Evolutionary conservation across 116 monocot genomes (phyloP), one percentile per base, ranked within the genome.

Genomic region (Trichopus zeylanicus): DNA sequence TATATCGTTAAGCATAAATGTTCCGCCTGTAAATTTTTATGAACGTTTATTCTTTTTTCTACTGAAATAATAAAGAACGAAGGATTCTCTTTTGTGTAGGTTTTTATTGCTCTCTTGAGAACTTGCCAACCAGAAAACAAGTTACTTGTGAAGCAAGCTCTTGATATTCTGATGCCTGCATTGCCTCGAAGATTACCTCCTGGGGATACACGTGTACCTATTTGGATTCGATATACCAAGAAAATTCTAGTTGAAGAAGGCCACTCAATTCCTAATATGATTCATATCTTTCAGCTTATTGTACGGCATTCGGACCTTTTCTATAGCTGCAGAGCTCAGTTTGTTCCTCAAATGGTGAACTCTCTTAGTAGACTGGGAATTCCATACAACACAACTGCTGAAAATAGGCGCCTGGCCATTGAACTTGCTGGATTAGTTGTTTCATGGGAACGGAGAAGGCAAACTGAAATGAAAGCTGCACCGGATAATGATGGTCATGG

Each of bases 321-420:
- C 57, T 91, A 98, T 59, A 82, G 85, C 66, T 98, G 97, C 59
- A 78, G 97, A 73, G 97, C 97, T 29, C 91, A 91, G 32, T 98
- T 98, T 80, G 97, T 91, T 55, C 97, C 91, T 58, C 91, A 98
- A 55, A 98, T 98, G 97, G 91, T 98, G 19, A 98, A 98, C 54
- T 91, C 97, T 64, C 82, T 98, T 10, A 97, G 91, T 59, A 78
- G 88, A 23, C 71, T 98, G 63, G 97, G 97, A 35, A 67, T 98
- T 53, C 97, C 97, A 38, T 85, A 68, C 60, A 98, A 91, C 61
- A 87, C 87, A 0, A 88, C 97, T 51, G 64, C 75, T 63, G 97
- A 98, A 67, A 91, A 98, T 46, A 84, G 91, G 34, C 84, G 97
- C 52, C 82, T 98, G 34, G 97, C 97, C 7, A 98, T 98, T 71